Evolutionary conservation across 805 yeast genomes (phyloP).

Genomic region (Kregervanrija delftensis): DNA sequence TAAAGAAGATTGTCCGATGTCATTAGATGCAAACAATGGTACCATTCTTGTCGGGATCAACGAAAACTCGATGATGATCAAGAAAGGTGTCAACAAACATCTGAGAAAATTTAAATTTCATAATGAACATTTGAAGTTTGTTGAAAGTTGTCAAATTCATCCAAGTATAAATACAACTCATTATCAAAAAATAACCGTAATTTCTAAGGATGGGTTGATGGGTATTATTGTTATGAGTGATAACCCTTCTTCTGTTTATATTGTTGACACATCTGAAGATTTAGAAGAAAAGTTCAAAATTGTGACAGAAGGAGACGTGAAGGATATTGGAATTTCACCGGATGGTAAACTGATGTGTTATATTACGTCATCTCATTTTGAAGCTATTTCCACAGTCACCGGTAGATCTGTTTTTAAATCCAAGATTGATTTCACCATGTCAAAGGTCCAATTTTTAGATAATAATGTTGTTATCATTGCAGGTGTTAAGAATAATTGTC

Average conservation of each 20-base stretch:
- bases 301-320: slow-evolving; percentile 46
- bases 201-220: slow-evolving; percentile 52
- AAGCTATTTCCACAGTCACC: slow-evolving; percentile 42
- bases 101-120: slow-evolving; percentile 57
- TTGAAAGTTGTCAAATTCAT: slow-evolving; percentile 53
- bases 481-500: slow-evolving; percentile 38
- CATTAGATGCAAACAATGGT: slow-evolving; percentile 53
- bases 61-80: slow-evolving; percentile 52
- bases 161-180: slow-evolving; percentile 43
- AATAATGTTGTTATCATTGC: slow-evolving; percentile 35
- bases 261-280: slow-evolving; percentile 46
- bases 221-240: slow-evolving; percentile 68
- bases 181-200: slow-evolving; percentile 55
- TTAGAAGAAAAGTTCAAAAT: slow-evolving; percentile 49
- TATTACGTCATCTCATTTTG: slow-evolving; percentile 49
- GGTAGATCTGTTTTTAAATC: slow-evolving; percentile 32
- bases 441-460: slow-evolving; percentile 27
- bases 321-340: slow-evolving; percentile 63
- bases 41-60: slow-evolving; percentile 70
- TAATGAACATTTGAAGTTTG: slow-evolving; percentile 54
- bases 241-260: slow-evolving; percentile 54
- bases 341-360: slow-evolving; percentile 60
- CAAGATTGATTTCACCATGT: slow-evolving; percentile 20
- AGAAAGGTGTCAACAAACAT: slow-evolving; percentile 60
- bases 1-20: slow-evolving; percentile 84